Evolutionary conservation across 2,329 filamentous ascomycete species (phyloP), one percentile per base, ranked within the genome.

Genomic region (Tricladium varicosporioides): DNA sequence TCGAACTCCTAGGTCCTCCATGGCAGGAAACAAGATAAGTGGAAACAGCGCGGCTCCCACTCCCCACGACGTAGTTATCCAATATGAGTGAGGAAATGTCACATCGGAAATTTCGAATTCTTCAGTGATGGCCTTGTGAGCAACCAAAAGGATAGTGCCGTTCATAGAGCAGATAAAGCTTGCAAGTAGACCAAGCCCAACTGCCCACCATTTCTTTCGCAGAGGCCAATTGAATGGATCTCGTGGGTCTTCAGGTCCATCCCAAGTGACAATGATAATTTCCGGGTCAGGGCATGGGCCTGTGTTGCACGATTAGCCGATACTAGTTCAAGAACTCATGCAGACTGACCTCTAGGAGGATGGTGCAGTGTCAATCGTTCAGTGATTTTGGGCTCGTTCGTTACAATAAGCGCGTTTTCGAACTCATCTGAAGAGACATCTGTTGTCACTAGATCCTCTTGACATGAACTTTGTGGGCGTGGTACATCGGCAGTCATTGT

Each of bases 1-100:
- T 16, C 69, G 64, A 14, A 71, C 56, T 42, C 71, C 71, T 36
- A 65, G 70, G 45, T 70, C 67, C 53, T 73, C 76, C 68, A 76
- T 76, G 18, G 76, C 53, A 1, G 75, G 76, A 2, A 78, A 56
- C 1, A 74, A 69, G 2, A 75, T 48, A 5, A 78, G 58, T 5
- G 75, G 73, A 10, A 72, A 73, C 0, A 75, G 59, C 2, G 73
- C 76, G 8, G 71, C 76, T 1, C 75, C 75, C 1, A 76, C 51
- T 15, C 71, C 74, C 76, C 74, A 77, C 5, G 70, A 72, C 5
- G 74, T 67, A 0, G 74, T 71, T 1, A 71, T 67, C 70, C 73
- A 77, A 57, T 73, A 76, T 9, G 71, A 71, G 54, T 75, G 65
- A 11, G 74, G 73, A 50, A 77, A 76, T 0, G 52, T 49, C 15